Conservation (phyloP, 305 asterid species). For the Ajuga reptans region DNA sequence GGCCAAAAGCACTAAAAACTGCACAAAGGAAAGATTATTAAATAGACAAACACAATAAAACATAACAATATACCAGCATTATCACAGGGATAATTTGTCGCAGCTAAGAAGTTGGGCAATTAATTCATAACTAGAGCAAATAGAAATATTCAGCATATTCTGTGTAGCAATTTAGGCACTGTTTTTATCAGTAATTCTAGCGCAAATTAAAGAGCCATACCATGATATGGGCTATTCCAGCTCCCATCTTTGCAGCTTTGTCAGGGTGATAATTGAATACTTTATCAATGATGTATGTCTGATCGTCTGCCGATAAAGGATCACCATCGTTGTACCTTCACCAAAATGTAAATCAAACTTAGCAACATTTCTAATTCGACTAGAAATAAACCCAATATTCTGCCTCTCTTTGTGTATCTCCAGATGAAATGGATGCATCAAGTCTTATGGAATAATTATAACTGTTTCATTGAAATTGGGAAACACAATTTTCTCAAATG, state of each 20-base stretch:
- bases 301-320: constrained; percentile 74
- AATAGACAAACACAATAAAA: not conserved
- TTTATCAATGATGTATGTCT: constrained; percentile 54
- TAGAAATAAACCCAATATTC: not conserved
- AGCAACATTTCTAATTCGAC: not conserved
- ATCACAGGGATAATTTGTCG: not conserved
- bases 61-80: not conserved
- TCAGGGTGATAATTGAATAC: constrained; percentile 83
- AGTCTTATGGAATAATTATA: not conserved
- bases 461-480: not conserved
- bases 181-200: not conserved
- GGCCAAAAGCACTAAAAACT: not conserved
- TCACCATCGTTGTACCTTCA: constrained; percentile 85
- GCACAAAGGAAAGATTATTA: not conserved
- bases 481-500: not conserved
- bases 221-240: constrained; percentile 67
- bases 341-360: constrained; percentile 17
- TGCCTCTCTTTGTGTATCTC: not conserved
- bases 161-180: not conserved
- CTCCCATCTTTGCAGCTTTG: constrained; percentile 67
- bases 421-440: not conserved
- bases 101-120: not conserved
- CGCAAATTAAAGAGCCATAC: constrained; percentile 35
- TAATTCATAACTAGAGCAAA: not conserved
- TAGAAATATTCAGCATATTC: not conserved